Base-by-base conservation (phyloP, 495 filamentous ascomycete species). In the Aspergillus mulundensis region DNA sequence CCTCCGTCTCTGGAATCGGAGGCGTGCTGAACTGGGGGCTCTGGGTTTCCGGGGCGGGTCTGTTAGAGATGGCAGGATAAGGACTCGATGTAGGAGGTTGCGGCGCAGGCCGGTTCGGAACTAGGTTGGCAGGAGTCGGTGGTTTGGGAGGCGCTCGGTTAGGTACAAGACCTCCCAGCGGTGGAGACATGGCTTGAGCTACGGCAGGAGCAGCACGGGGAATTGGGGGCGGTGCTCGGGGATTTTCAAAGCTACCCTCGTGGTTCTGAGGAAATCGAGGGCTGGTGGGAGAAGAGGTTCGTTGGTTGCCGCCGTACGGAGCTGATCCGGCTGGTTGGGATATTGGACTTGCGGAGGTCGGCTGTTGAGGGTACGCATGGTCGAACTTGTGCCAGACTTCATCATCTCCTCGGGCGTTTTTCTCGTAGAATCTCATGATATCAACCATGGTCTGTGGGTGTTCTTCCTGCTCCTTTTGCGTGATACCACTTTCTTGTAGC, bases 241-340 rank as follows among this genome's bases (percentile, higher is more conserved):
- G 94, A 61, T 97, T 97, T 72, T 98, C 94, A 68, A 98, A 98
- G 76, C 91, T 97, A 52, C 86, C 86, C 74, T 92, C 88, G 70
- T 91, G 85, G 70, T 91, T 92, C 57, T 87, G 83, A 19, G 95
- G 94, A 70, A 97, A 97, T 63, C 93, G 83, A 46, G 94, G 95
- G 68, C 90, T 96, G 57, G 87, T 84, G 23, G 92, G 90, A 45
- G 94, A 89, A 63, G 93, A 67, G 82, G 81, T 68, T 87, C 57
- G 49, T 25, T 60, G 56, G 10, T n/a, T n/a, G n/a, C 50, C 20
- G 40, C 32, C 56, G 46, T 63, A 59, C 11, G 66, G 28, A 7
- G 58, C 56, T 7, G 61, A 34, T n/a, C 58, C 58, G 24, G 39
- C 54, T 7, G 60, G 45, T 24, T 59, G 61, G 12, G 58, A 44